Percentiles rank a stretch among this genome's conserved stretches.
phyloP scores from a whole-genome alignment of 148 eudicot genomes.

The Oxyria digyna region DNA sequence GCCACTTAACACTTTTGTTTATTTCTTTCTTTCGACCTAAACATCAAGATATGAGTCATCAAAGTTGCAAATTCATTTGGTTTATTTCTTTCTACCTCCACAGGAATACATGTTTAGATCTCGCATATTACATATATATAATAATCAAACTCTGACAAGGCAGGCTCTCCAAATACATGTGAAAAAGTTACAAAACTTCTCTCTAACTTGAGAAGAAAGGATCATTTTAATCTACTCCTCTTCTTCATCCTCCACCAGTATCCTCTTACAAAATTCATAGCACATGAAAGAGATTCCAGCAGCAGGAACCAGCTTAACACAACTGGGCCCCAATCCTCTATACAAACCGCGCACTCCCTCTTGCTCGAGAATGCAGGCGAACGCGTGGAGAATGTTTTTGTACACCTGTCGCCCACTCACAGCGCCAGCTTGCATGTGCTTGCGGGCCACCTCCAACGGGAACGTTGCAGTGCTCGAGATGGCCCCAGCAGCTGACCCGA shows the following conservation, averaged over 20 bases:
- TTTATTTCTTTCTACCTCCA: neutral
- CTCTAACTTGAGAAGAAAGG: no score
- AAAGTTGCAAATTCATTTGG: neutral
- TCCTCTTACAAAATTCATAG: slow-evolving; percentile 91
- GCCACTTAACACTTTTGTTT: no score
- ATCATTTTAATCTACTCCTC: slow-evolving; percentile 10
- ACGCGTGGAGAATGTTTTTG: slow-evolving; percentile 73
- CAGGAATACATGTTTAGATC: neutral
- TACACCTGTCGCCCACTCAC: slow-evolving; percentile 67
- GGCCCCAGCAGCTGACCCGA: slow-evolving; percentile 93
- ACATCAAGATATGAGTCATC: neutral
- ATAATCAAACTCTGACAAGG: neutral
- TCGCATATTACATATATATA: no score
- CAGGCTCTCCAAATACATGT: neutral
- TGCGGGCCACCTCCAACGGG: slow-evolving; percentile 96
- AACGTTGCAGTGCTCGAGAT: slow-evolving; percentile 82
- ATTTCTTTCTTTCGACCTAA: no score
- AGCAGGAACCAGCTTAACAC: slow-evolving; percentile 82
- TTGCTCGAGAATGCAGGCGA: slow-evolving; percentile 59
- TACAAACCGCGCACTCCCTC: slow-evolving; percentile 80
- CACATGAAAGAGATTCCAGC: slow-evolving; percentile 99
- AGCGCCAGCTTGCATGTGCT: slow-evolving; percentile 97
- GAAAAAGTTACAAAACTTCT: no score
- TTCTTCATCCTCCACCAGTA: slow-evolving; percentile 57
- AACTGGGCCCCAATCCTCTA: slow-evolving; percentile 88